A percentile compares a stretch with the other conserved stretches of the same genome.
phyloP scores from a whole-genome alignment of 805 yeast species.

The Pichia gijzeniarum region DNA sequence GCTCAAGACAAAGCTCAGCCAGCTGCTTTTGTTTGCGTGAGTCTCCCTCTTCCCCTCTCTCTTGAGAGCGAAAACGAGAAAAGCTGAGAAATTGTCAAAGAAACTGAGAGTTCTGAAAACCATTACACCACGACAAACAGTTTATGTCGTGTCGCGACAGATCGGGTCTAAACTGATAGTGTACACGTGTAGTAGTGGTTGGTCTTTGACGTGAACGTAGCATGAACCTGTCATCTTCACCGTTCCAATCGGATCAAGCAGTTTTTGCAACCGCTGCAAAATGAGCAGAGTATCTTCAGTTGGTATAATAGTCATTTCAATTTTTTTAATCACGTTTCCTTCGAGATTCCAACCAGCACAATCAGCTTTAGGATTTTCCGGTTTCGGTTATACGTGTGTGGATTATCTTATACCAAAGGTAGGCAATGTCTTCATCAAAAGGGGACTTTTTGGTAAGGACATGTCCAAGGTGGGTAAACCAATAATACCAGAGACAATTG shows the following conservation, averaged over 20 bases:
- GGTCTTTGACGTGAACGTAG: too few relatives aligned
- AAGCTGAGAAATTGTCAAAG: not conserved
- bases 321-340: not conserved
- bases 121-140: not conserved
- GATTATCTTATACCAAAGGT: constrained; percentile 59
- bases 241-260: too few relatives aligned
- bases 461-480: constrained; percentile 71
- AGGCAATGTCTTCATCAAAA: constrained; percentile 57
- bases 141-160: not conserved
- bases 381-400: constrained; percentile 60
- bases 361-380: constrained; percentile 60
- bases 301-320: not conserved
- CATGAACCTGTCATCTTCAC: too few relatives aligned
- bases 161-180: too few relatives aligned
- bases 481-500: constrained; percentile 82
- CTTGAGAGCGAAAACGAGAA: not conserved
- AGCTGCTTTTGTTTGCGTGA: too few relatives aligned
- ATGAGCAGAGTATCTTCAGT: too few relatives aligned
- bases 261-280: too few relatives aligned
- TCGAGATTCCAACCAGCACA: constrained; percentile 35
- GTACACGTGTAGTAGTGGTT: too few relatives aligned
- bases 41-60: too few relatives aligned
- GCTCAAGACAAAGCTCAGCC: too few relatives aligned
- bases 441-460: constrained; percentile 85
- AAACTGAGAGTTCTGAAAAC: too few relatives aligned